These are phyloP conservation scores for Cytospora chrysosperma DNA, from an alignment of 2,329 filamentous ascomycete species.

Conservation along the genomic window DNA sequence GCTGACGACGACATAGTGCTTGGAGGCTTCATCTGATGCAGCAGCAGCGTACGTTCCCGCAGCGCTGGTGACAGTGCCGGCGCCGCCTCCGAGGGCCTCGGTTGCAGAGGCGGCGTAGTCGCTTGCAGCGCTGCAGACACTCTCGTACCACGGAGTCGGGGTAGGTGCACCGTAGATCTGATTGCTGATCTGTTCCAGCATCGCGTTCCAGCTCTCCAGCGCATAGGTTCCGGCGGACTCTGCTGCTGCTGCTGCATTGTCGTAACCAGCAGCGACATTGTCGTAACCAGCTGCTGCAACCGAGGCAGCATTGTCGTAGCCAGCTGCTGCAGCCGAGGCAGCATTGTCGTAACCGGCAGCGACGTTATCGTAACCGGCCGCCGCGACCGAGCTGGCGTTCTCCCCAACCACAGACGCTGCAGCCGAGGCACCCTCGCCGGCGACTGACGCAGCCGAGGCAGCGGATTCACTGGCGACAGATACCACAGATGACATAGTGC, in stretches of 20 bases:
- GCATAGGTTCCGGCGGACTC: constrained; percentile 34
- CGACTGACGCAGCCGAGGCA: constrained; percentile 39
- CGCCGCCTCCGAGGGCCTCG: constrained; percentile 37
- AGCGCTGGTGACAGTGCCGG: constrained; percentile 37
- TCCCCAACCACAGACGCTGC: constrained; percentile 47
- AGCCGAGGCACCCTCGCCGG: constrained; percentile 34
- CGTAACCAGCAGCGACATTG: constrained; percentile 38
- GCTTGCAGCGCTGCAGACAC: constrained; percentile 45
- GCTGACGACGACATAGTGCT: constrained; percentile 69
- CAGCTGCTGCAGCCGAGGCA: constrained; percentile 36
- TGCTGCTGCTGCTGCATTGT: constrained; percentile 32
- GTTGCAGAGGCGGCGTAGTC: constrained; percentile 61
- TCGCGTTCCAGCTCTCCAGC: constrained; percentile 57
- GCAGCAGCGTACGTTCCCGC: constrained; percentile 61
- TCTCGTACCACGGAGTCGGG: constrained; percentile 56
- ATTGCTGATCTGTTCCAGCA: constrained; percentile 64
- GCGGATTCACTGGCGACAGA: constrained; percentile 48
- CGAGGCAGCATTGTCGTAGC: constrained; percentile 36
- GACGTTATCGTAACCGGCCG: constrained; percentile 27
- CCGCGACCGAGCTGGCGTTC: constrained; percentile 43
- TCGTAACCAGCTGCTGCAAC: constrained; percentile 46
- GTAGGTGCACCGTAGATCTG: constrained; percentile 69
- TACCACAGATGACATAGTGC: constrained; percentile 44
- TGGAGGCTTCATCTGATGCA: constrained; percentile 58
- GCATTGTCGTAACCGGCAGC: background rate